Base-by-base conservation (phyloP, 257 asterid genomes). In the Ilex asprella region DNA sequence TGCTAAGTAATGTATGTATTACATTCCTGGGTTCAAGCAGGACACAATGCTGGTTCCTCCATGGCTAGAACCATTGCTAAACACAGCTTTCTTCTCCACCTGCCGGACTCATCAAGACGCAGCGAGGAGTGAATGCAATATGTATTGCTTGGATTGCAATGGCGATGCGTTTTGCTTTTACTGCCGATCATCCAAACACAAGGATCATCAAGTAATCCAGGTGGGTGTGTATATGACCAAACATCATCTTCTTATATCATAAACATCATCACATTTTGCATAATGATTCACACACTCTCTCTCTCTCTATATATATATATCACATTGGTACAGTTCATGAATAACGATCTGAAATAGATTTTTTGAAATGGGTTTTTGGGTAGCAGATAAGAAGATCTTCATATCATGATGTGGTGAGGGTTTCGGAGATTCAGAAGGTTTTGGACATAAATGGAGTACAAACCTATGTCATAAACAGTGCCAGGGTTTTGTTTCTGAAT, bases 371-470 rank as follows among this genome's bases (percentile, higher is more conserved):
- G 1, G 14, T 39, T 15, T 12, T 15, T 30, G 10, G 27, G 13
- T 30, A 60, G 60, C 51, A 88, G 97, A 92, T 92, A 83, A 76
- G 99, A 83, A 66, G 97, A 79, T 92, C 99, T 2, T 92, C 99
- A 2, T 92, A 92, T 59, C 99, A 92, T 51, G 99, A 92, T 73
- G 99, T 92, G 70, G 99, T 92, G 67, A 75, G 99, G 72, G 93
- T 92, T 32, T 85, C 96, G 62, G 99, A 92, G 85, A 85, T 92
- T 65, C 95, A 92, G 54, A 89, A 81, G 76, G 95, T 76, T n/a
- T 62, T 89, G 78, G 99, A 86, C 60, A 80, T 86, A 54, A 82
- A 91, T 31, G 97, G 96, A 7, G 97, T 92, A 16, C 99, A 92
- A 49, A 86, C 97, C 0, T 92, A 92, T 69, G 97, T 89, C n/a